phyloP scores from a whole-genome alignment of 2,329 filamentous ascomycete species.

The Nigrograna mackinnonii region DNA sequence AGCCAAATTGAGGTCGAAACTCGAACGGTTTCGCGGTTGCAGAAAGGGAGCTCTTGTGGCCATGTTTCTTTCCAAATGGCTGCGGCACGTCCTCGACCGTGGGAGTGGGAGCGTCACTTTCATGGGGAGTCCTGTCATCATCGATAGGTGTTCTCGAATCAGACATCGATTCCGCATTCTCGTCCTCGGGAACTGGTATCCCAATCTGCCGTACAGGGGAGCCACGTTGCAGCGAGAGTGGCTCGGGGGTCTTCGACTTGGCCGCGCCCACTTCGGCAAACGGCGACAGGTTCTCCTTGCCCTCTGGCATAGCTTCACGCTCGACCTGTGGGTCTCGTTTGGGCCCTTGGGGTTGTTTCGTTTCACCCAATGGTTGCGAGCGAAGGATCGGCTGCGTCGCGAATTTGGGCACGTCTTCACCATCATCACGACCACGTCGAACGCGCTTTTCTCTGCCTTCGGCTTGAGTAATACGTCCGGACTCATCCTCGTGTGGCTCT shows the following conservation, averaged over 20 bases:
- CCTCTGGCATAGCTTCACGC: conserved; percentile 27
- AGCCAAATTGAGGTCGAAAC: conserved; percentile 38
- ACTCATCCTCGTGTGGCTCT: conserved; percentile 56
- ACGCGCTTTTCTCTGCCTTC: conserved; percentile 77
- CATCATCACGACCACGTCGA: conserved; percentile 66
- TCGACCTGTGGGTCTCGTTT: conserved; percentile 22
- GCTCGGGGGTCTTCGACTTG: conserved; percentile 33
- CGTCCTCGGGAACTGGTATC: conserved; percentile 16
- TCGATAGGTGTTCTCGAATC: conserved; percentile 19
- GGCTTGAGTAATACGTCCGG: conserved; percentile 65
- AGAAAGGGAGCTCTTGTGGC: conserved; percentile 62
- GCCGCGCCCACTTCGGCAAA: conserved; percentile 19
- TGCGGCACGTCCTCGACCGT: conserved; percentile 31
- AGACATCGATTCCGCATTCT: conserved; percentile 10
- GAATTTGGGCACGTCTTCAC: conserved; percentile 75
- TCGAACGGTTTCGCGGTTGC: conserved; percentile 73
- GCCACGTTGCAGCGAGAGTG: conserved; percentile 16
- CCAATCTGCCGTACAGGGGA: conserved; percentile 8
- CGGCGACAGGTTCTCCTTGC: conserved; percentile 43
- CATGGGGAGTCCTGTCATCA: conserved; percentile 28
- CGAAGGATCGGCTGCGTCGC: conserved; percentile 54
- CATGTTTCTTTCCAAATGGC: conserved; percentile 26
- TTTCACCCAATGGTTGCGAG: conserved; percentile 34
- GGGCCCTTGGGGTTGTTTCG: conserved; percentile 25
- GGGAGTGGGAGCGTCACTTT: conserved; percentile 30